Conservation (phyloP, 2,329 filamentous ascomycete genomes). For the Colletotrichum liaoningense region DNA sequence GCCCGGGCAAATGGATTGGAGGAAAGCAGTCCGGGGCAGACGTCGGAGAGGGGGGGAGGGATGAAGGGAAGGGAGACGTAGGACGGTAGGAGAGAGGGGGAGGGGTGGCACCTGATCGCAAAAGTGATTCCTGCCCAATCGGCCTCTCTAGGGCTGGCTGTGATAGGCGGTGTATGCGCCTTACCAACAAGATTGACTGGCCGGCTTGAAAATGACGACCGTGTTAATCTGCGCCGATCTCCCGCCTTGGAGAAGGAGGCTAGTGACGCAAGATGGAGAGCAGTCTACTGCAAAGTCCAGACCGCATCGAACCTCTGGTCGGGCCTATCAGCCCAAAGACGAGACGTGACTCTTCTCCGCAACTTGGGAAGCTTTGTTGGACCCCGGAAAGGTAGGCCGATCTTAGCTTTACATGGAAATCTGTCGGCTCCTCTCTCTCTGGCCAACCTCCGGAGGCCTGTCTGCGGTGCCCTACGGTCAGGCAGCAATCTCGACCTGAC, state of each 20-base stretch:
- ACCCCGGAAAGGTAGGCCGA: not conserved
- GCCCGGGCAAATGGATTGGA: not conserved
- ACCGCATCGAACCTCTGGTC: not conserved
- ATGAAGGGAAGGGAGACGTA: not conserved
- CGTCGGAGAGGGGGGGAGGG: not conserved
- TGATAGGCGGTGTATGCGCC: constrained; percentile 8
- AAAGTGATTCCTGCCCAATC: constrained; percentile 30
- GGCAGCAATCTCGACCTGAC: constrained; percentile 1
- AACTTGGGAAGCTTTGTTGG: not conserved
- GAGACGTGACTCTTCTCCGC: not conserved
- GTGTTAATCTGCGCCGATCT: constrained; percentile 32
- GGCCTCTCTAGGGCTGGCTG: constrained; percentile 1
- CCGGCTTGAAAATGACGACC: not conserved
- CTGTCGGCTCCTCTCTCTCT: not conserved
- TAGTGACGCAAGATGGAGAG: constrained; percentile 27
- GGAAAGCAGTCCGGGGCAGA: constrained; percentile 10
- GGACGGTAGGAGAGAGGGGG: too few relatives aligned
- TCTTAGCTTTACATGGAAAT: not conserved
- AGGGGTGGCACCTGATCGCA: constrained; percentile 10
- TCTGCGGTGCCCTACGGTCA: not conserved
- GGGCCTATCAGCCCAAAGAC: not conserved
- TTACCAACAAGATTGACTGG: not conserved
- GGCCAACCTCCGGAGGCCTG: not conserved
- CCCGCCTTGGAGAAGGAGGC: constrained; percentile 21
- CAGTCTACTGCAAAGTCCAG: constrained; percentile 9